These are phyloP conservation scores for Exophiala phaeomuriformis DNA, from an alignment of 2,329 filamentous ascomycete species.

Conservation along the genomic window DNA sequence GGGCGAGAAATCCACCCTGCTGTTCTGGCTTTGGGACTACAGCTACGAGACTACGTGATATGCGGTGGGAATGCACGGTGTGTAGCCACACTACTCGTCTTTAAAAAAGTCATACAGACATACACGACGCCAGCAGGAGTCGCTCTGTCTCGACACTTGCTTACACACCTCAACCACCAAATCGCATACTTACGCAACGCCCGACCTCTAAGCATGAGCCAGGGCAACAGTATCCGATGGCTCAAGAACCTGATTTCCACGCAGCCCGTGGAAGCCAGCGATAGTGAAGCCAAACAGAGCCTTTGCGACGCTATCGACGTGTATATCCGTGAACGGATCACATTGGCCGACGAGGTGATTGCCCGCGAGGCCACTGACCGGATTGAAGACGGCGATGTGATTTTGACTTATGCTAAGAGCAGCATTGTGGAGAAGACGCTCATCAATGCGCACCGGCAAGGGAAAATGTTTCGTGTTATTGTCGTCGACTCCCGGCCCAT, in stretches of 20 bases:
- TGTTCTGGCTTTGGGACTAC: constrained; percentile 75
- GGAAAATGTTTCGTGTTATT: constrained; percentile 73
- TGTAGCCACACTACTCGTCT: constrained; percentile 78
- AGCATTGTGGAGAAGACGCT: constrained; percentile 79
- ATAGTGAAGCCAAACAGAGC: constrained; percentile 70
- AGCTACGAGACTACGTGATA: constrained; percentile 81
- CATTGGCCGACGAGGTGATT: constrained; percentile 78
- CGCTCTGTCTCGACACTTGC: constrained; percentile 83
- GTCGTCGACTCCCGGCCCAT: constrained; percentile 71
- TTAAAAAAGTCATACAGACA: constrained; percentile 90
- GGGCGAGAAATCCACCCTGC: constrained; percentile 74
- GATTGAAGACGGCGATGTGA: constrained; percentile 70
- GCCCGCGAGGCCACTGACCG: constrained; percentile 65
- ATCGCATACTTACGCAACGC: constrained; percentile 82
- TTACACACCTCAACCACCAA: constrained; percentile 85
- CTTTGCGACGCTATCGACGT: constrained; percentile 76
- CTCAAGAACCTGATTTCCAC: constrained; percentile 88
- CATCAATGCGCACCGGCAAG: constrained; percentile 56
- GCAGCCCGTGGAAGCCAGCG: constrained; percentile 76
- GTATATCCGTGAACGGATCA: constrained; percentile 86
- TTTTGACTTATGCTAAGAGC: constrained; percentile 81
- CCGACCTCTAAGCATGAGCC: constrained; percentile 89
- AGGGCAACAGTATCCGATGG: constrained; percentile 94
- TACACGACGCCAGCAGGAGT: constrained; percentile 82
- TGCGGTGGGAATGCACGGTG: constrained; percentile 84